These are phyloP conservation scores for Albophoma yamanashiensis DNA, from an alignment of 2,329 filamentous ascomycete genomes.

Conservation along the genomic window DNA sequence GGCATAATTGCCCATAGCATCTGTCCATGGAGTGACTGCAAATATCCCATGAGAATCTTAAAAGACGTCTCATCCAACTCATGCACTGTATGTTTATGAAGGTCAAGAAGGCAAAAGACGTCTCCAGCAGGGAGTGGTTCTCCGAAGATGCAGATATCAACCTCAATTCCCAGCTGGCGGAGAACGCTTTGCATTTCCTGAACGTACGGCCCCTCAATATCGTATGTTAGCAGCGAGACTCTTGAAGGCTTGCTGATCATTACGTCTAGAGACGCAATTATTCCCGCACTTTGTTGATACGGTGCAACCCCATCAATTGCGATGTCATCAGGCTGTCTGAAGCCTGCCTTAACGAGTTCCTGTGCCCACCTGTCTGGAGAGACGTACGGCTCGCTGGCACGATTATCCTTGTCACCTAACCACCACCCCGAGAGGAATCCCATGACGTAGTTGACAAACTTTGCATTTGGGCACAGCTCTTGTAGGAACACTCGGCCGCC, in stretches of 20 bases:
- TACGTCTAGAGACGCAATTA: not conserved
- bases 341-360: conserved; percentile 14
- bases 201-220: not conserved
- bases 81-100: not conserved
- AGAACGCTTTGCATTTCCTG: not conserved
- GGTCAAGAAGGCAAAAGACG: conserved; percentile 1
- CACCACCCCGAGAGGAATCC: conserved; percentile 22
- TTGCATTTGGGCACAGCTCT: not conserved
- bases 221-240: not conserved
- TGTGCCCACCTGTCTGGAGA: conserved; percentile 12
- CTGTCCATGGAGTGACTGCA: not conserved
- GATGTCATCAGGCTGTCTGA: conserved; percentile 5
- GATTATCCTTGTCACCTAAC: conserved; percentile 17
- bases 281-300: not conserved
- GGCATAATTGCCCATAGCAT: not conserved
- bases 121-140: not conserved
- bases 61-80: not conserved
- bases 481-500: not conserved
- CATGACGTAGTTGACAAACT: conserved; percentile 13
- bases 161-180: not conserved
- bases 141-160: conserved; percentile 1
- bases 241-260: not conserved
- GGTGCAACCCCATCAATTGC: not conserved
- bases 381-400: conserved; percentile 14
- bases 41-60: not conserved